Evolutionary conservation across 2,329 filamentous ascomycete genomes (phyloP).

Genomic region (Sporothrix curviconia): DNA sequence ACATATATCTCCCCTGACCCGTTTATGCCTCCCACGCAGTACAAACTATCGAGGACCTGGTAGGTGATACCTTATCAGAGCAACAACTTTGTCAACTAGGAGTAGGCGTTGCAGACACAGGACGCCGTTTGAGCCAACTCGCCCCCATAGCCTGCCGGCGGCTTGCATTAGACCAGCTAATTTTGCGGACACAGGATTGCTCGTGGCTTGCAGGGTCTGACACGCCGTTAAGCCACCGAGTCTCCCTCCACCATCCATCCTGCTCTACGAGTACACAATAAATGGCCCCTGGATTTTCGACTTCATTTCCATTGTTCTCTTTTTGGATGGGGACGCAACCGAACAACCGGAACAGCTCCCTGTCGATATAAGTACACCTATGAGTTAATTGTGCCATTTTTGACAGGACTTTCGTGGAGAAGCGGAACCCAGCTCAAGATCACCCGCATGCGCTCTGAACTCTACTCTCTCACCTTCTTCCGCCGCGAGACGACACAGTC

Average conservation of each 20-base stretch:
- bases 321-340: background rate
- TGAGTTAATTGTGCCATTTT: background rate
- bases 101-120: no score
- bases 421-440: background rate
- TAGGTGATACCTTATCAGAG: background rate
- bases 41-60: background rate
- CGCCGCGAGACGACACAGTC: background rate
- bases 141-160: no score
- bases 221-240: no score
- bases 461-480: background rate
- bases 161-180: no score
- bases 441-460: no score
- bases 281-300: no score
- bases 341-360: background rate
- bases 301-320: background rate
- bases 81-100: background rate
- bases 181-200: no score
- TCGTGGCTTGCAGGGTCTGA: no score
- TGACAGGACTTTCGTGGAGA: background rate
- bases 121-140: no score
- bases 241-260: no score
- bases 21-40: background rate
- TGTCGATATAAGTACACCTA: background rate
- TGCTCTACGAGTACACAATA: no score
- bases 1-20: background rate